Percentiles rank a stretch among this genome's conserved stretches.
phyloP scores from a whole-genome alignment of 345 rosid species.

The Sapria himalayana region DNA sequence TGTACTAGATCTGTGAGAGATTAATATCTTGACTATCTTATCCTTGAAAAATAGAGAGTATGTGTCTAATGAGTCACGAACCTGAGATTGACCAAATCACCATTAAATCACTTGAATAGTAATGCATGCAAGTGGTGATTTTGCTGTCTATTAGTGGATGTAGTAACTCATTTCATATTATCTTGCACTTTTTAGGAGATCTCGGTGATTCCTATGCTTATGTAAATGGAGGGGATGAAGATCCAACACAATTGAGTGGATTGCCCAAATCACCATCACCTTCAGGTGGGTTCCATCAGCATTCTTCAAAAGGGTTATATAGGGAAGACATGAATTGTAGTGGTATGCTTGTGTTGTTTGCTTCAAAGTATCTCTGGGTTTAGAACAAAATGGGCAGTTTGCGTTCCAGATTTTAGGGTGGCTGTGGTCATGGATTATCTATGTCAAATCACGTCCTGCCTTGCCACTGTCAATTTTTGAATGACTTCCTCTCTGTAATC shows the following conservation, averaged over 20 bases:
- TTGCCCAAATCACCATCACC: constrained; percentile 91
- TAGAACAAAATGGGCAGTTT: too few relatives aligned
- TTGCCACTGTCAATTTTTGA: constrained; percentile 40
- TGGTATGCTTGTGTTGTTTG: constrained; percentile 39
- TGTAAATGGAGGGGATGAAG: constrained; percentile 29
- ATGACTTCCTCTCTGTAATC: constrained; percentile 39
- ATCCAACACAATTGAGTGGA: constrained; percentile 36
- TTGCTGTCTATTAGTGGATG: too few relatives aligned
- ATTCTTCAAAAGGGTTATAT: constrained; percentile 75
- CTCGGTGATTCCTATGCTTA: constrained; percentile 78
- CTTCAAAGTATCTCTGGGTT: too few relatives aligned
- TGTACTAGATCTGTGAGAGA: too few relatives aligned
- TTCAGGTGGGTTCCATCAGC: constrained; percentile 99
- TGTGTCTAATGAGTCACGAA: too few relatives aligned
- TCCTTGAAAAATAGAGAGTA: too few relatives aligned
- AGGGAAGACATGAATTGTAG: constrained; percentile 46
- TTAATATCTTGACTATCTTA: too few relatives aligned
- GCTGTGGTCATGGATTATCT: constrained; percentile 55
- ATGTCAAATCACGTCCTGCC: constrained; percentile 45
- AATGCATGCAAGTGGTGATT: too few relatives aligned
- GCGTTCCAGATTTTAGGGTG: constrained; percentile 51
- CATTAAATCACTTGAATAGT: too few relatives aligned
- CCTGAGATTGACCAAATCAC: too few relatives aligned
- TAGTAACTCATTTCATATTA: too few relatives aligned
- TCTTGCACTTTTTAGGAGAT: constrained; percentile 28